Conservation (phyloP, 148 eudicot genomes). For the Cornus kousa region DNA sequence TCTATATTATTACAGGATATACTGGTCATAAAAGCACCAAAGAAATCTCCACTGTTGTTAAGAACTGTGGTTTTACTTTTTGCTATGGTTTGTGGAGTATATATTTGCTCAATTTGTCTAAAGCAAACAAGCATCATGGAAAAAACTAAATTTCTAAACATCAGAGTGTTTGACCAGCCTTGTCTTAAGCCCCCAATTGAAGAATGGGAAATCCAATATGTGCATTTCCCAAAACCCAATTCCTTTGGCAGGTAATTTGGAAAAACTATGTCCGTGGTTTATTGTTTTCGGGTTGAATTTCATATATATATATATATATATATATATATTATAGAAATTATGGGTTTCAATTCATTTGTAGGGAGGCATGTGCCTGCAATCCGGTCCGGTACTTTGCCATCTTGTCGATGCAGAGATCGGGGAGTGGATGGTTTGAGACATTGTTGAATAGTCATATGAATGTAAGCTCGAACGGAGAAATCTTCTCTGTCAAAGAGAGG, state of each 20-base stretch:
- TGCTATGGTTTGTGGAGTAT: constrained; percentile 55
- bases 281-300: neutral
- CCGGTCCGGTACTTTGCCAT: constrained; percentile 63
- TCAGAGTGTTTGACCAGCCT: constrained; percentile 31
- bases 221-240: constrained; percentile 63
- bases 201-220: constrained; percentile 23
- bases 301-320: too few relatives aligned
- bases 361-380: constrained; percentile 70
- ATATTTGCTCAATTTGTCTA: constrained; percentile 45
- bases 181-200: constrained; percentile 17
- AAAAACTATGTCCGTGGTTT: neutral
- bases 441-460: constrained; percentile 70
- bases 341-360: constrained; percentile 22
- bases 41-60: constrained; percentile 56
- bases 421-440: constrained; percentile 95
- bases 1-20: constrained; percentile 32
- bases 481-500: constrained; percentile 45
- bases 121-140: constrained; percentile 28
- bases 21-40: constrained; percentile 43
- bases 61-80: constrained; percentile 52
- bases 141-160: constrained; percentile 22
- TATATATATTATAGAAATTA: neutral
- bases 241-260: constrained; percentile 53
- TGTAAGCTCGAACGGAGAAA: constrained; percentile 77
- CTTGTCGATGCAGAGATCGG: constrained; percentile 84